phyloP scores from a whole-genome alignment of 2,329 filamentous ascomycete species.

The Aphanocladium album region DNA sequence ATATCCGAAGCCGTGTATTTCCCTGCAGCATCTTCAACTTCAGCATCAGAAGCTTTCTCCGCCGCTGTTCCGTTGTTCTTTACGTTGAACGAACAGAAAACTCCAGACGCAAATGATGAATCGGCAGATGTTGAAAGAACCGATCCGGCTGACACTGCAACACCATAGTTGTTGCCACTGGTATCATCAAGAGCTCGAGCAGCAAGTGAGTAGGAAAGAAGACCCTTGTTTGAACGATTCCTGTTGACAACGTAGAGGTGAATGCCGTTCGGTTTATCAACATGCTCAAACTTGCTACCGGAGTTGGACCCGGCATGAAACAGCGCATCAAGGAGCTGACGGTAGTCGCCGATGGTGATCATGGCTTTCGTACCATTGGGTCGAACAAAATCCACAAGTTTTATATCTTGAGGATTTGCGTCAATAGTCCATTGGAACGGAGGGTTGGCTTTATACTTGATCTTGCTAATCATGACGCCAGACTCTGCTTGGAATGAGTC shows the following conservation, averaged over 20 bases:
- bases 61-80: background rate
- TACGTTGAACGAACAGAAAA: background rate
- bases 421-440: conserved; percentile 53
- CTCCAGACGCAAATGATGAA: background rate
- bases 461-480: conserved; percentile 51
- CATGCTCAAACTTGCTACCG: conserved; percentile 44
- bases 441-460: conserved; percentile 37
- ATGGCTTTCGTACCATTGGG: conserved; percentile 43
- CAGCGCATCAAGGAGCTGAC: conserved; percentile 48
- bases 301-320: conserved; percentile 51
- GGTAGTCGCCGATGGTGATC: conserved; percentile 48
- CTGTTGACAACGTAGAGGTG: conserved; percentile 46
- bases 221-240: conserved; percentile 34
- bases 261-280: conserved; percentile 42
- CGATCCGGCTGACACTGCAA: conserved; percentile 33
- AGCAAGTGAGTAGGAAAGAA: conserved; percentile 45
- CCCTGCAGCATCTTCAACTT: conserved; percentile 30
- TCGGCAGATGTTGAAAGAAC: conserved; percentile 17
- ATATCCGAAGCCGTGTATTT: conserved; percentile 40
- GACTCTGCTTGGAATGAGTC: conserved; percentile 48
- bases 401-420: conserved; percentile 48
- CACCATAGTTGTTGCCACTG: conserved; percentile 22
- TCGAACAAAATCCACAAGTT: conserved; percentile 43
- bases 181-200: conserved; percentile 37
- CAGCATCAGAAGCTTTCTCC: conserved; percentile 18